Base-by-base conservation (phyloP, 768 basidiomycete species). In the Lactifluus rugatus region DNA sequence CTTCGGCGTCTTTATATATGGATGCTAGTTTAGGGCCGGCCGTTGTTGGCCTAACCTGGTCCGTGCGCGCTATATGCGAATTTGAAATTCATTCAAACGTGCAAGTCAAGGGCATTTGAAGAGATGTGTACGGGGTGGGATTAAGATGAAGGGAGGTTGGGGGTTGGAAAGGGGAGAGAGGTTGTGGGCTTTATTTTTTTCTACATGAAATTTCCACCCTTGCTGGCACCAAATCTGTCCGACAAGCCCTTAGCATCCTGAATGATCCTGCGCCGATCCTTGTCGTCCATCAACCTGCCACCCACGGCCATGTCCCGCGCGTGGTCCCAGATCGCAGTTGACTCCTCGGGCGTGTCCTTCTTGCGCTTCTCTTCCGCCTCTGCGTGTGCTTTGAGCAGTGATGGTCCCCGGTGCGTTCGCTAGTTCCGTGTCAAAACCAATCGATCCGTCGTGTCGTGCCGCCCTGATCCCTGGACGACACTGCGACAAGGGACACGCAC, bases 261-360 rank as follows among this genome's bases (percentile, higher is more conserved):
- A 66, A 98, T 76, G 69, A 91, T 76, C 66, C 83, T 83, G 54
- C 80, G 77, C 61, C 95, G 78, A 67, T 89, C 84, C 46, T 76
- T 78, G 59, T 96, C 94, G 66, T 91, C 93, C 89, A 99, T 88
- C 31, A 96, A 75, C 50, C 89, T 75, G 14, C 95, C 94, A 1
- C 85, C 84, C 3, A 95, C 65, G 2, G 79, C 80, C 93, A 99
- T 96, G 70, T 95, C 92, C 28, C 93, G 77, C 36, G 82, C 75
- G 66, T 90, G 92, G 65, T 99, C 95, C 95, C 95, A 98, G 26
- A 97, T 90, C 0, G 67, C 84, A 0, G 81, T 73, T 0, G 79
- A 73, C 32, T 81, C 79, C 32, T 82, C 80, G 26, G 81, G 75
- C 16, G 75, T 61, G n/a, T 73, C 72, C 57, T 68, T 69, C 63